A percentile compares a stretch with the other conserved stretches of the same genome.
Evolutionary conservation across 2,329 filamentous ascomycete species (phyloP).

Genomic region (Fonsecaea monophora): DNA sequence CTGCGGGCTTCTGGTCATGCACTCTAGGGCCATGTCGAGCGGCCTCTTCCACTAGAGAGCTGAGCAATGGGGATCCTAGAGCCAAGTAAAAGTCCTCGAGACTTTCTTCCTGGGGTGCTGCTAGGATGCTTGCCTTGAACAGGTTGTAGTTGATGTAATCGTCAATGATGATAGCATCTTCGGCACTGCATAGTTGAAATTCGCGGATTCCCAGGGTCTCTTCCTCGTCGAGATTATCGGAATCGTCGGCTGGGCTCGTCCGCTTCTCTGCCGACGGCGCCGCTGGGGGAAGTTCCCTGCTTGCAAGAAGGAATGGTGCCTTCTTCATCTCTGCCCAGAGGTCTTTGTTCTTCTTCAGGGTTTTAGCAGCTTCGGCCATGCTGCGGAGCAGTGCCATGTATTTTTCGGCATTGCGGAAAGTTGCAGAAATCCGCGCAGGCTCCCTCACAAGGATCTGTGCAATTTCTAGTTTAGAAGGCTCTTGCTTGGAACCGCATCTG

Average conservation of each 20-base stretch:
- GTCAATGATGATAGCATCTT: constrained; percentile 78
- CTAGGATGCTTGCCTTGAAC: constrained; percentile 84
- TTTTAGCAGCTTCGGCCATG: constrained; percentile 73
- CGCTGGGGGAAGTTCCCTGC: constrained; percentile 68
- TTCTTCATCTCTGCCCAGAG: constrained; percentile 77
- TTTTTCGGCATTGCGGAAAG: constrained; percentile 80
- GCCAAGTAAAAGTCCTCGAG: constrained; percentile 84
- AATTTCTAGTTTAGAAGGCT: constrained; percentile 86
- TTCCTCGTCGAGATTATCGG: constrained; percentile 62
- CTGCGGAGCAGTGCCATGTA: constrained; percentile 84
- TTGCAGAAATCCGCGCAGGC: constrained; percentile 79
- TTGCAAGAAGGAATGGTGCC: constrained; percentile 81
- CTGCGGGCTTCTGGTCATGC: constrained; percentile 71
- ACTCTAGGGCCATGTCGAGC: constrained; percentile 72
- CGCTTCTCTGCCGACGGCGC: constrained; percentile 38
- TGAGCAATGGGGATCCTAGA: constrained; percentile 79
- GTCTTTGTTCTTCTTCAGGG: constrained; percentile 77
- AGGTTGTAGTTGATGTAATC: constrained; percentile 88
- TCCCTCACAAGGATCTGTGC: constrained; percentile 83
- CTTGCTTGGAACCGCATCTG: constrained; percentile 86
- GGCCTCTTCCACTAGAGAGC: constrained; percentile 78
- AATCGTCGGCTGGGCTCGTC: constrained; percentile 48
- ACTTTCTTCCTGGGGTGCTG: constrained; percentile 85
- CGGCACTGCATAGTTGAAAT: constrained; percentile 76
- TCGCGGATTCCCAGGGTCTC: constrained; percentile 73